These are phyloP conservation scores for Colletotrichum sp. DNA, from an alignment of 2,329 filamentous ascomycete genomes.

Conservation along the genomic window DNA sequence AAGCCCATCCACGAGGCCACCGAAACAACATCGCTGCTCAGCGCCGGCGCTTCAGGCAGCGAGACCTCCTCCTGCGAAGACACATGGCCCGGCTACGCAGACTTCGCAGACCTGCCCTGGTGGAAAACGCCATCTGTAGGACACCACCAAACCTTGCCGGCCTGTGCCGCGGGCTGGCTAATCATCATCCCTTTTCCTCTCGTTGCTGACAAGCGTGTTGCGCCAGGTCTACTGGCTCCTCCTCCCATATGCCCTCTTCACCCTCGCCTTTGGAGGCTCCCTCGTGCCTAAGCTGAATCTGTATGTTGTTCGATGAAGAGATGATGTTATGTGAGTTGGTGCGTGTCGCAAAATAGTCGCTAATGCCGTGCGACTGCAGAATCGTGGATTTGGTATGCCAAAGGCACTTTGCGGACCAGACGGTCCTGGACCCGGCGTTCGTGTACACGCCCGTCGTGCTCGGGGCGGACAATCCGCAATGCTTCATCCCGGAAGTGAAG, in stretches of 20 bases:
- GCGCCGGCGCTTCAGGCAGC: conserved; percentile 26
- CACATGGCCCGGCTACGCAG: conserved; percentile 56
- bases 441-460: conserved; percentile 69
- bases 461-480: conserved; percentile 77
- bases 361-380: conserved; percentile 34
- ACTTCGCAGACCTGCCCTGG: conserved; percentile 68
- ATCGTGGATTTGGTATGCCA: conserved; percentile 85
- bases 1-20: conserved; percentile 22
- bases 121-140: conserved; percentile 67
- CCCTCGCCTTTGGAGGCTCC: conserved; percentile 84
- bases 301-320: conserved; percentile 38
- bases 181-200: not conserved
- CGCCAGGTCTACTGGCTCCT: conserved; percentile 81
- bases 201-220: conserved; percentile 28
- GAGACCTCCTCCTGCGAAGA: conserved; percentile 24
- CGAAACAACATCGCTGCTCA: conserved; percentile 46
- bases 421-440: conserved; percentile 61
- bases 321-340: not conserved
- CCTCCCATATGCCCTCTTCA: conserved; percentile 79
- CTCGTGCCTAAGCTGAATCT: conserved; percentile 88
- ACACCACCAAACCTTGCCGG: not conserved
- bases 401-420: conserved; percentile 77
- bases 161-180: not conserved
- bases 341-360: not conserved
- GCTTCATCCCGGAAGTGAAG: conserved; percentile 80